Base-by-base conservation (phyloP, 192 early-diverging fungal genomes). In the Entomortierella lignicola region DNA sequence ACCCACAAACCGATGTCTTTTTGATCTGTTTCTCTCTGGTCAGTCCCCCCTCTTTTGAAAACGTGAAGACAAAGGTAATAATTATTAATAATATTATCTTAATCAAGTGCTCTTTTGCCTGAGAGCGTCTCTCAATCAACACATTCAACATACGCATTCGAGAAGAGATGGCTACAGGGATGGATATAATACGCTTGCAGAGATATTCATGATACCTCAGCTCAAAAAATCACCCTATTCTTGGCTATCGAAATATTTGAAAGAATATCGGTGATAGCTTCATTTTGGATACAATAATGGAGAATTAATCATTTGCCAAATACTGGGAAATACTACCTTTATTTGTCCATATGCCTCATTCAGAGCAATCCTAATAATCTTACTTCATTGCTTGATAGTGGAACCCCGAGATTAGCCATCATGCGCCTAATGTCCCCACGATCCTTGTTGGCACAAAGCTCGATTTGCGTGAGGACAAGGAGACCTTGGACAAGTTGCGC, bases 1-100 rank as follows among this genome's bases (percentile, higher is more conserved):
- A 99, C 84, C 97, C 97, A 52, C 97, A 99, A 75, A 99, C 97
- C 8, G 97, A 99, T 82, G 96, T 99, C 21, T 99, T 99, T 85
- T 86, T 99, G 65, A 91, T 99, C 74, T 99, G 97, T 86, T 99
- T 99, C 81, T 99, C 97, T 53, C 83, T 99, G 54, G 96, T 98
- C 69, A 94, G 91, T 60, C 97, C 96, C 71, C 93, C 96, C 44
- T 96, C 95, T 34, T 99, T 95, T 73, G 97, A 99, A 85, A 99
- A 99, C 84, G 95, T 98, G 63, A 89, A 93, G 83, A 92, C 95
- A 81, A 99, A 99, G 91, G 94, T 93, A 85, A 63, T 54, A 17
- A 54, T 50, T 4, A 34, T 15, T 10, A 52, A 43, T 20, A 26
- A 2, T 47, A 47, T 20, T 47, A 20, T 37, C 10, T 7, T 37